Evolutionary conservation across 2,329 filamentous ascomycete species (phyloP).

Genomic region (Didymella pinodella): DNA sequence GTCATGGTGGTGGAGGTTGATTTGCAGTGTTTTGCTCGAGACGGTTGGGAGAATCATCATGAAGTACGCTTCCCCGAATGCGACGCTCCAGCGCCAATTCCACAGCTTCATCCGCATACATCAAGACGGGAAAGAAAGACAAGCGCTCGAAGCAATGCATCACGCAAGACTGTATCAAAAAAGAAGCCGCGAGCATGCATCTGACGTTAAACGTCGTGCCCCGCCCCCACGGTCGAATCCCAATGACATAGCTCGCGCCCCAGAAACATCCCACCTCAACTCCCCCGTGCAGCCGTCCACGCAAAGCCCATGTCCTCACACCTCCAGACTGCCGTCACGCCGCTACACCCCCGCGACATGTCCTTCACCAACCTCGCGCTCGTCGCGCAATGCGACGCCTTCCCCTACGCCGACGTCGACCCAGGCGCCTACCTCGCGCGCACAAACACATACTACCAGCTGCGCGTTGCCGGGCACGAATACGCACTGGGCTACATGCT

Average conservation of each 20-base stretch:
- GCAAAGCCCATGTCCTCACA: conserved; percentile 7
- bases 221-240: conserved; percentile 35
- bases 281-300: not conserved
- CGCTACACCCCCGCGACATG: conserved; percentile 30
- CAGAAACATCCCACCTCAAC: conserved; percentile 2
- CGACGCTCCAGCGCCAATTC: not conserved
- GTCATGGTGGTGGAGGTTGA: conserved; percentile 12
- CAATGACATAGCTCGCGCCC: not conserved
- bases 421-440: conserved; percentile 64
- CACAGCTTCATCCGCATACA: not conserved
- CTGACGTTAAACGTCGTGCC: conserved; percentile 10
- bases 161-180: not conserved
- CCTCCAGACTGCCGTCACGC: conserved; percentile 1
- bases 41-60: not conserved
- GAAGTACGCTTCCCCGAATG: not conserved
- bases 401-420: conserved; percentile 75
- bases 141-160: too few species aligned
- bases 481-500: conserved; percentile 67
- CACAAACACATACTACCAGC: conserved; percentile 64
- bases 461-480: conserved; percentile 73
- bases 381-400: conserved; percentile 71
- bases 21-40: not conserved
- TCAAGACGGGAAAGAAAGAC: not conserved
- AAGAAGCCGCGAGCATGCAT: not conserved
- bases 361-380: conserved; percentile 62